Evolutionary conservation across 495 filamentous ascomycete species (phyloP), one percentile per base, ranked within the genome.

Genomic region (Parmelia sp.): DNA sequence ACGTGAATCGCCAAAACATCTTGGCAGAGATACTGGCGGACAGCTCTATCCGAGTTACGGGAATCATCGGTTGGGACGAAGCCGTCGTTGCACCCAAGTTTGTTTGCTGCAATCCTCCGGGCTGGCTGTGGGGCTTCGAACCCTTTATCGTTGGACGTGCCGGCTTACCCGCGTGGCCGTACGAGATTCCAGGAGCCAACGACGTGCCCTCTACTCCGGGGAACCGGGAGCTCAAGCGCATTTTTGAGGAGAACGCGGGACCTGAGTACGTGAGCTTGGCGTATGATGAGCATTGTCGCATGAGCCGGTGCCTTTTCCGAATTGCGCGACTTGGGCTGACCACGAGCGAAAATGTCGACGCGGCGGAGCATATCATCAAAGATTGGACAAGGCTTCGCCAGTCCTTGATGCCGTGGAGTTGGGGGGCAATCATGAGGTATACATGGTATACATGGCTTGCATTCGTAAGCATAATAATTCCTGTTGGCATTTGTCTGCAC

Each of bases 51-150:
- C 47, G 60, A 21, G 65, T 77, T 14, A 68, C 76, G 4, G 74
- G 64, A 1, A 66, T 77, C 40, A 57, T 77, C 6, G 76, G 78
- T 57, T 78, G 76, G 76, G 76, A 78, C 40, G 67, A 70, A 25
- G 71, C 76, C 8, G 58, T 75, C 44, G 72, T 78, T 55, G 74
- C 70, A 15, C 76, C 76, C 0, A 58, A 62, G 37, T 73, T 74
- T 45, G 68, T 78, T 44, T 66, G 51, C 44, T 76, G 73, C 49
- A 53, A 60, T 21, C 75, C 76, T 9, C 76, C 74, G 25, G 56
- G 66, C 1, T 78, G 76, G 74, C 33, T 77, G 14, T 78, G 76
- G 76, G 63, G 39, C 5, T 69, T 68, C 67, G 39, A 65, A 2
- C 31, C 57, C 3, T 25, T 67, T 14, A 60, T 71, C 3, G 65